These are phyloP conservation scores for Russula emetica DNA, from an alignment of 768 basidiomycete genomes.

Conservation along the genomic window DNA sequence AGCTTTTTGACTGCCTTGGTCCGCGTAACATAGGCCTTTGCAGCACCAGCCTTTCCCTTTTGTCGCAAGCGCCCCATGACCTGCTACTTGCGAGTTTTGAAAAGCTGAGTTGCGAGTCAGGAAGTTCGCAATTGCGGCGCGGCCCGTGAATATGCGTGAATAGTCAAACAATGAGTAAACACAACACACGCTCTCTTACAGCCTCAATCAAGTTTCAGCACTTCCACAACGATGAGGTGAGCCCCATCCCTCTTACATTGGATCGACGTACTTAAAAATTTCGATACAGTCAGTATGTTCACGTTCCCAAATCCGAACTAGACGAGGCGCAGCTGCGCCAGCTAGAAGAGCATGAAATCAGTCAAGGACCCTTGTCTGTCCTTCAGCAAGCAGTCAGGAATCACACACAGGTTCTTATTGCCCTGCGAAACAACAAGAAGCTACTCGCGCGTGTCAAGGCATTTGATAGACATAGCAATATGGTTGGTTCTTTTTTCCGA, in stretches of 20 bases:
- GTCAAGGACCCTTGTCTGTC: constrained; percentile 94
- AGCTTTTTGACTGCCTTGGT: constrained; percentile 90
- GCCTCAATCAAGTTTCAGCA: not conserved
- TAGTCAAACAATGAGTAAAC: constrained; percentile 2
- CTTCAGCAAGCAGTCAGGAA: constrained; percentile 97
- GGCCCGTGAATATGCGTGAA: not conserved
- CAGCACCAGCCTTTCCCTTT: constrained; percentile 89
- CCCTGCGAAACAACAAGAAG: constrained; percentile 97
- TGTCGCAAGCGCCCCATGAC: constrained; percentile 71
- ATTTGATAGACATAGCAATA: constrained; percentile 97
- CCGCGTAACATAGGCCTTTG: constrained; percentile 88
- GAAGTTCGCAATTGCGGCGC: not conserved
- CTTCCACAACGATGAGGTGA: constrained; percentile 26
- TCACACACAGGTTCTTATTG: constrained; percentile 96
- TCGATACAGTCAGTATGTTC: constrained; percentile 83
- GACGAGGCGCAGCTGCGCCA: constrained; percentile 95
- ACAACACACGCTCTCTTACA: not conserved
- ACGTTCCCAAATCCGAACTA: constrained; percentile 94
- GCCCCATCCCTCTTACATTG: not conserved
- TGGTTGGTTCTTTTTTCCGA: constrained; percentile 53
- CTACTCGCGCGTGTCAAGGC: constrained; percentile 93
- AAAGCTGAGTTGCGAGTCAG: not conserved
- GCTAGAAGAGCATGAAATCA: constrained; percentile 97
- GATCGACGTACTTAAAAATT: not conserved
- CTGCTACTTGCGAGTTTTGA: not conserved